Conservation (phyloP, 2,329 filamentous ascomycete genomes). For the Dactylellina leptospora region DNA sequence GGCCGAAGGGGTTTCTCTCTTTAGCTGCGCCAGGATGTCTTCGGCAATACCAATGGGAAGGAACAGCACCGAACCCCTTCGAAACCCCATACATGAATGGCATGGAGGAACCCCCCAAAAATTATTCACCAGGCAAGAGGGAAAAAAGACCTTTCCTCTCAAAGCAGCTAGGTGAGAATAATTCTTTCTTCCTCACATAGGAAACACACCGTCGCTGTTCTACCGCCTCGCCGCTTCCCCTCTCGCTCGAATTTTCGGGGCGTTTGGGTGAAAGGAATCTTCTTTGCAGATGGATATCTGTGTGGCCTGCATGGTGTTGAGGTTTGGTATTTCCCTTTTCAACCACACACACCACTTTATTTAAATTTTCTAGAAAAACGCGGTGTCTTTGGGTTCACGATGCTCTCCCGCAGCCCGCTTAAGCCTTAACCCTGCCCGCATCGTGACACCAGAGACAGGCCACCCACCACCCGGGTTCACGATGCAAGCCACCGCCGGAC, state of each 20-base stretch:
- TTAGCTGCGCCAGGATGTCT: not conserved
- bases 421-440: conserved; percentile 15
- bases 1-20: not conserved
- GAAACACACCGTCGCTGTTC: conserved; percentile 38
- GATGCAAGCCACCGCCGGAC: not conserved
- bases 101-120: not conserved
- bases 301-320: conserved; percentile 37
- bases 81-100: too few relatives aligned
- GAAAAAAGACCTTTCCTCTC: conserved; percentile 14
- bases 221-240: conserved; percentile 27
- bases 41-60: not conserved
- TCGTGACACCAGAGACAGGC: not conserved
- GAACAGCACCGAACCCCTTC: too few relatives aligned
- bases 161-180: conserved; percentile 15
- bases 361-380: conserved; percentile 28
- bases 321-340: conserved; percentile 37
- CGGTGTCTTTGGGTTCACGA: conserved; percentile 36
- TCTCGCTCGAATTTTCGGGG: conserved; percentile 24
- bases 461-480: not conserved
- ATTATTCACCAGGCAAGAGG: not conserved
- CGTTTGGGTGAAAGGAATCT: conserved; percentile 4
- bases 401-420: conserved; percentile 47
- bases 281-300: not conserved
- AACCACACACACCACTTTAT: not conserved
- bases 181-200: conserved; percentile 4